Evolutionary conservation across 441 rosid genomes (phyloP), one percentile per base, ranked within the genome.

Genomic region (Adansonia rubrostipa): DNA sequence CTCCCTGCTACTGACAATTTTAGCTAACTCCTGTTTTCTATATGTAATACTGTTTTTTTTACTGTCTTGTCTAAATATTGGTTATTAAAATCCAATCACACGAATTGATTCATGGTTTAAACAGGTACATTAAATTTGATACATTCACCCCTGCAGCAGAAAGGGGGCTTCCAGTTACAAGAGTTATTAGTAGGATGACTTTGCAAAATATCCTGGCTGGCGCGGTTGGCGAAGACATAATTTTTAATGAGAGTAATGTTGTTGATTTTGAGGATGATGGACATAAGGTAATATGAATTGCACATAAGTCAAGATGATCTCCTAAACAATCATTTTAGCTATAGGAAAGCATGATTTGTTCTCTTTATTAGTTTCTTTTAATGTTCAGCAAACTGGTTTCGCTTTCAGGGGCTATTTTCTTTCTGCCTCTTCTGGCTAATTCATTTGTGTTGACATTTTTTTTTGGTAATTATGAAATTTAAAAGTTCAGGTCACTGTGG

Each of bases 71-170:
- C 14, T 57, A 56, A 36, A 7, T 68, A 9, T 71, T 60, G 47
- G 48, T 70, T 45, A 47, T 54, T 3, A 28, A 22, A 71, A 47
- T 76, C 36, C 62, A 81, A 50, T 82, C 73, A 76, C 62, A 69
- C 36, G 75, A 68, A 80, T 45, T 80, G 45, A 28, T 77, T 74
- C 68, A 72, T 79, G 76, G 75, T 80, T 79, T 68, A 1, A 85
- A 78, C 91, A 93, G 99, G 98, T 95, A 88, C 72, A 80, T 90
- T 57, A 95, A 95, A 91, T 93, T 95, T 82, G 99, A 95, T 82
- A 95, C 99, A 40, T 95, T 95, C 89, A 93, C 96, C 75, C 97
- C 98, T 71, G 97, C 98, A 50, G 99, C 87, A 4, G 93, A 92
- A 83, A 68, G 88, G 63, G 98, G 99, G 76, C 96, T 95, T 75